Conservation (phyloP, 2,329 filamentous ascomycete genomes). For the Cercospora sp. region DNA sequence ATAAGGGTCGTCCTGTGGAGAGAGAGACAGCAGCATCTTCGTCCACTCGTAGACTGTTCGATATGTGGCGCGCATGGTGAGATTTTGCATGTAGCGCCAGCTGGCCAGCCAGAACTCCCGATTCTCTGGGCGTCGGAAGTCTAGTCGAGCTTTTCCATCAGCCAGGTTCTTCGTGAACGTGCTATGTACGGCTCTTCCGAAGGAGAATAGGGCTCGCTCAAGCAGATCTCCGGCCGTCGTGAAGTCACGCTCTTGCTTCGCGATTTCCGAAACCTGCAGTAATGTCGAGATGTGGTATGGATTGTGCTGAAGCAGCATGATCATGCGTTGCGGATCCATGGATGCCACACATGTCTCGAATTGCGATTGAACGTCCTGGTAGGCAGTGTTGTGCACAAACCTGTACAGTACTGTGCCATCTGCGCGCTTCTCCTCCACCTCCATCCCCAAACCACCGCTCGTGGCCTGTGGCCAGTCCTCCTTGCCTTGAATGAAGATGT, state of each 20-base stretch:
- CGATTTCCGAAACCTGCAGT: constrained; percentile 90
- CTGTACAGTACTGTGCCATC: constrained; percentile 70
- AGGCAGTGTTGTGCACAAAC: constrained; percentile 72
- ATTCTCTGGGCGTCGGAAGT: constrained; percentile 82
- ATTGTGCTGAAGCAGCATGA: constrained; percentile 70
- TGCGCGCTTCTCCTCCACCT: constrained; percentile 57
- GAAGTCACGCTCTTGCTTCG: constrained; percentile 87
- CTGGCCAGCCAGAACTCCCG: constrained; percentile 88
- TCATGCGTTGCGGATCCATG: constrained; percentile 81
- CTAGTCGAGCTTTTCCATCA: constrained; percentile 75
- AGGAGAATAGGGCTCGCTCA: constrained; percentile 87
- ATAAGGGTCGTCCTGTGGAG: constrained; percentile 75
- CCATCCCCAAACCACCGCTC: constrained; percentile 82
- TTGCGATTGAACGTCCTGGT: constrained; percentile 70
- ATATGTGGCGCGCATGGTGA: constrained; percentile 90
- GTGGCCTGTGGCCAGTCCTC: constrained; percentile 82
- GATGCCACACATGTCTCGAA: constrained; percentile 80
- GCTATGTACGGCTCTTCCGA: constrained; percentile 84
- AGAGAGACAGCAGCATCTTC: constrained; percentile 75
- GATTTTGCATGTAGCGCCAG: constrained; percentile 82
- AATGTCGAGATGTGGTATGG: constrained; percentile 92
- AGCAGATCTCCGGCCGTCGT: constrained; percentile 82
- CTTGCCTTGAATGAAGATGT: constrained; percentile 82
- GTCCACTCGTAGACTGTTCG: constrained; percentile 92
- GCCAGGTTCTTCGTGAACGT: constrained; percentile 75